These are phyloP conservation scores for Nowakowskiella sp. DNA, from an alignment of 192 early-diverging fungal species.

Conservation along the genomic window DNA sequence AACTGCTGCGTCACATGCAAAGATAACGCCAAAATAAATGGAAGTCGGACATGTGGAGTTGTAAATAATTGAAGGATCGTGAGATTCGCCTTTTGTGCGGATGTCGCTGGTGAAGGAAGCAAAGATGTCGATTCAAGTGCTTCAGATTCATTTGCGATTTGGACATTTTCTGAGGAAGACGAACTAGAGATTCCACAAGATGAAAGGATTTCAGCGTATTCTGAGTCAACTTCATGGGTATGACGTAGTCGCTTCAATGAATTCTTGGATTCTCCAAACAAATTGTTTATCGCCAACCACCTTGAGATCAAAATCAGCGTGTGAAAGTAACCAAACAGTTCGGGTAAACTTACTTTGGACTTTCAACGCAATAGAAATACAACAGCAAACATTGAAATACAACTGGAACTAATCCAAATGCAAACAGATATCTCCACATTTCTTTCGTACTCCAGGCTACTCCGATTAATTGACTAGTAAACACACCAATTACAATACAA, in stretches of 20 bases:
- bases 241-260: slow-evolving; percentile 52
- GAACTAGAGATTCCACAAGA: slow-evolving; percentile 7
- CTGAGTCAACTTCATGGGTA: slow-evolving; percentile 40
- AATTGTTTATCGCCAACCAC: slow-evolving; percentile 52
- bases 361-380: slow-evolving; percentile 71
- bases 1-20: slow-evolving; percentile 79
- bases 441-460: slow-evolving; percentile 36
- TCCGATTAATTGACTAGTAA: slow-evolving; percentile 63
- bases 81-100: slow-evolving; percentile 2
- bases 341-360: slow-evolving; percentile 38
- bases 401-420: slow-evolving; percentile 37
- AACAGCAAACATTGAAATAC: slow-evolving; percentile 60
- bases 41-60: slow-evolving; percentile 47
- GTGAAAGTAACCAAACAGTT: not conserved
- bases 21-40: slow-evolving; percentile 55
- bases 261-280: slow-evolving; percentile 50
- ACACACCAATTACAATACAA: slow-evolving; percentile 71
- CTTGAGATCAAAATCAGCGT: slow-evolving; percentile 13
- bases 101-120: too few relatives aligned
- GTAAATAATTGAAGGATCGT: slow-evolving; percentile 48
- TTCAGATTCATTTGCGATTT: not conserved
- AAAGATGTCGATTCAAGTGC: too few relatives aligned
- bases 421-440: slow-evolving; percentile 68
- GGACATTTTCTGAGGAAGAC: slow-evolving; percentile 2
- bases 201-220: slow-evolving; percentile 43